phyloP scores from a whole-genome alignment of 176 grass and related monocot species.

The Cenchrus purpureus region DNA sequence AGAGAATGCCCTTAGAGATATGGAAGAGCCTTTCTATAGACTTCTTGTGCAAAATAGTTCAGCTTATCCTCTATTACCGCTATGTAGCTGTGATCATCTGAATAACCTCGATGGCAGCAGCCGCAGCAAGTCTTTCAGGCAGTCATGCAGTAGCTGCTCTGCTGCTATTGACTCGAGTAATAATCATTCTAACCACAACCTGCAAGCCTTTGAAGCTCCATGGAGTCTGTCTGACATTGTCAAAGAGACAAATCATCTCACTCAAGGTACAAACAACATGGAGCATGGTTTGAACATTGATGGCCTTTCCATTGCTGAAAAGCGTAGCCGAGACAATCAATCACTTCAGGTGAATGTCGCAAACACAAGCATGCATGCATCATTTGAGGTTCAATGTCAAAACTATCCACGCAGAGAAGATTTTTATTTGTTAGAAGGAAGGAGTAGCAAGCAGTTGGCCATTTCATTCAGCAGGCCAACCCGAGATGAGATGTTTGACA shows the following conservation, averaged over 20 bases:
- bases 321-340: neutral
- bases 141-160: slow-evolving; percentile 45
- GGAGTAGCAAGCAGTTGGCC: slow-evolving; percentile 52
- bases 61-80: slow-evolving; percentile 13
- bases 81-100: neutral
- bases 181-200: neutral
- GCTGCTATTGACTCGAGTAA: slow-evolving; percentile 17
- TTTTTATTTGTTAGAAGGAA: slow-evolving; percentile 51
- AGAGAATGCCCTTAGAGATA: slow-evolving; percentile 46
- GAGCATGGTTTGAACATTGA: slow-evolving; percentile 28
- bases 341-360: neutral
- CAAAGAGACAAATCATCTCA: neutral
- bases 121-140: slow-evolving; percentile 20
- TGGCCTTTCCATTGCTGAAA: slow-evolving; percentile 38
- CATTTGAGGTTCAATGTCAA: slow-evolving; percentile 25
- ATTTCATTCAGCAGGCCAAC: slow-evolving; percentile 39
- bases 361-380: slow-evolving; percentile 14
- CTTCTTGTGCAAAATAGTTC: slow-evolving; percentile 58
- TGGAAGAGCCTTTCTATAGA: slow-evolving; percentile 66
- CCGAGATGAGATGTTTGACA: slow-evolving; percentile 59
- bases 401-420: slow-evolving; percentile 15
- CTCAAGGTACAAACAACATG: neutral
- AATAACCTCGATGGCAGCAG: slow-evolving; percentile 24
- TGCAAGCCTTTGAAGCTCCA: slow-evolving; percentile 31
- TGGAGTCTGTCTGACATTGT: slow-evolving; percentile 38